These are phyloP conservation scores for Colletotrichum costaricense DNA, from an alignment of 2,329 filamentous ascomycete species.

Conservation along the genomic window DNA sequence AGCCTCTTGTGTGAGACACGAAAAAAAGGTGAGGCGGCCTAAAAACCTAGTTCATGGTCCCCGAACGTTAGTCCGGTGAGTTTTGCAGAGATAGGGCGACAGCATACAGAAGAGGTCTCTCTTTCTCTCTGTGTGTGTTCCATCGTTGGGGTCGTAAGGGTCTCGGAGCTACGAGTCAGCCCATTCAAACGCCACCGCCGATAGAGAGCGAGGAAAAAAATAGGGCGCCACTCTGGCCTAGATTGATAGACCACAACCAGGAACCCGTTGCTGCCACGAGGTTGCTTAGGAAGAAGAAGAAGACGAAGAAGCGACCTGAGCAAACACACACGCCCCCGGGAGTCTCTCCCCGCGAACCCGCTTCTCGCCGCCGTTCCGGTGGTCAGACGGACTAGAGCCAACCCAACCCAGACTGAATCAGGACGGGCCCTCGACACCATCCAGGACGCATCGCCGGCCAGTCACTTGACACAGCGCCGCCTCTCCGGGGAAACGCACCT, in stretches of 20 bases:
- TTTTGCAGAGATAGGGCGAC: background rate
- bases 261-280: background rate
- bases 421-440: background rate
- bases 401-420: background rate
- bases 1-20: background rate
- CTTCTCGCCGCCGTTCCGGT: background rate
- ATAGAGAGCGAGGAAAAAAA: background rate
- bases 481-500: constrained; percentile 17
- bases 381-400: background rate
- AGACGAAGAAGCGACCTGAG: background rate
- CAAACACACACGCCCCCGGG: background rate
- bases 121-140: background rate
- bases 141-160: background rate
- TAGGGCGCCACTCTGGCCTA: background rate
- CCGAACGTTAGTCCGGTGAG: background rate
- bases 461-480: background rate
- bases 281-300: background rate
- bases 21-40: background rate
- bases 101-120: background rate
- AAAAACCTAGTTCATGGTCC: background rate
- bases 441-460: background rate
- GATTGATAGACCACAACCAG: background rate
- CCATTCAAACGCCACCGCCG: background rate
- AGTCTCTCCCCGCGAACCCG: background rate
- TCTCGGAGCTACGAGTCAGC: constrained; percentile 11